phyloP scores from a whole-genome alignment of 805 yeast species.

The Wickerhamiella galacta region DNA sequence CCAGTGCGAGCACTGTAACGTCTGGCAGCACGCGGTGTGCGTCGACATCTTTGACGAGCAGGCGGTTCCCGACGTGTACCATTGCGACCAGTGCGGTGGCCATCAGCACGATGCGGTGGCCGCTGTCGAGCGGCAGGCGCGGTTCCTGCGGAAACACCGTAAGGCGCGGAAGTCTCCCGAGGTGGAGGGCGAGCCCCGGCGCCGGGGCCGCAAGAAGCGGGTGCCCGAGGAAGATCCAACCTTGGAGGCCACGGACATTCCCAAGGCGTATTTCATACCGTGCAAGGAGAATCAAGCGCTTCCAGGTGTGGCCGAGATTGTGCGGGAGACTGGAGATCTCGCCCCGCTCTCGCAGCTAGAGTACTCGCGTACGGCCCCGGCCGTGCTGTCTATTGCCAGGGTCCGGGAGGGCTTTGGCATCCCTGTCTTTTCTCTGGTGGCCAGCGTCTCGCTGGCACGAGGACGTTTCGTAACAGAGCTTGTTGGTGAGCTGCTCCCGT shows the following conservation, averaged over 20 bases:
- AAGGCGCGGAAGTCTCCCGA: constrained; percentile 6
- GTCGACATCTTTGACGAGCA: constrained; percentile 60
- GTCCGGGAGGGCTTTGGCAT: constrained; percentile 1
- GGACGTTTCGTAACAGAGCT: constrained; percentile 36
- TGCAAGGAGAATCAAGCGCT: constrained; percentile 2
- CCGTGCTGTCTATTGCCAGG: not conserved
- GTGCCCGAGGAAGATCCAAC: constrained; percentile 1
- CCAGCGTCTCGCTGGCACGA: not conserved
- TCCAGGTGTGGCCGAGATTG: not conserved
- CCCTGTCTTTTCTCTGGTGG: not conserved
- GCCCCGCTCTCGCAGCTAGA: not conserved
- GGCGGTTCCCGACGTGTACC: constrained; percentile 67
- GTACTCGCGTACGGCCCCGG: constrained; percentile 1
- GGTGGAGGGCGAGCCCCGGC: constrained; percentile 3
- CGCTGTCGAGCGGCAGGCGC: constrained; percentile 28
- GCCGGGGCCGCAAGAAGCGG: constrained; percentile 4
- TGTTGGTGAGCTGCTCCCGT: constrained; percentile 57
- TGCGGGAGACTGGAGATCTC: not conserved
- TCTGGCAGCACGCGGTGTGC: constrained; percentile 96
- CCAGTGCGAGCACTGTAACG: constrained; percentile 88
- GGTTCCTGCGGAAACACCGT: constrained; percentile 7
- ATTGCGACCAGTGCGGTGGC: constrained; percentile 63
- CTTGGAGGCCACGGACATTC: constrained; percentile 2
- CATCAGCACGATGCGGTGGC: constrained; percentile 28
- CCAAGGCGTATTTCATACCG: constrained; percentile 5